Percentiles rank a stretch among this genome's conserved stretches.
Evolutionary conservation across 2,329 filamentous ascomycete species (phyloP).

Genomic region (Colletotrichum noveboracense): DNA sequence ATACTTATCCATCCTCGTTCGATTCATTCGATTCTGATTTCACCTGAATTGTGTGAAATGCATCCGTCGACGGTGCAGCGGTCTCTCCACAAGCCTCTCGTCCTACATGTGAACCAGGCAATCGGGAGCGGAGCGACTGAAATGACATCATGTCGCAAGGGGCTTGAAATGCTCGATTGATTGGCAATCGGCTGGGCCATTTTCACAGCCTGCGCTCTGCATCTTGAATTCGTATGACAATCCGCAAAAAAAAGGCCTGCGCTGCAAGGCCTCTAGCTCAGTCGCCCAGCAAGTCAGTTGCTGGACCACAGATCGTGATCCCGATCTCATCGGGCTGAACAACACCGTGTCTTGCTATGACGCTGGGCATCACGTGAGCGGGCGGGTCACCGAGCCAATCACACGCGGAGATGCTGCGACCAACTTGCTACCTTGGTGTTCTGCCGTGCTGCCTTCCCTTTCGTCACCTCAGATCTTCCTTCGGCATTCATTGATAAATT

Average conservation of each 20-base stretch:
- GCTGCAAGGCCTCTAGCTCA: background rate
- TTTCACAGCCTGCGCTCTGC: background rate
- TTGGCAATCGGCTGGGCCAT: background rate
- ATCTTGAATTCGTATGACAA: background rate
- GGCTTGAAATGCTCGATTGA: background rate
- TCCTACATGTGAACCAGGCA: background rate
- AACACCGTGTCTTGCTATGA: background rate
- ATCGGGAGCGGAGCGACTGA: background rate
- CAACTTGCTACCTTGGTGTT: background rate
- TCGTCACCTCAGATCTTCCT: background rate
- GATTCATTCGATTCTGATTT: background rate
- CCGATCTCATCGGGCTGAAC: background rate
- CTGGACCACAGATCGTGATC: background rate
- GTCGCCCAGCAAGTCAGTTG: background rate
- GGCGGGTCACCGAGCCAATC: slow-evolving; percentile 3
- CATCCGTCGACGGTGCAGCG: background rate
- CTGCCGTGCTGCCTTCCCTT: background rate
- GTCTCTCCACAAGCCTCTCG: background rate
- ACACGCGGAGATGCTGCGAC: background rate
- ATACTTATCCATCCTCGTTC: background rate
- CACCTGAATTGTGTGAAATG: background rate
- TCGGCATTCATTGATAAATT: background rate
- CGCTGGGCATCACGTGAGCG: slow-evolving; percentile 1
- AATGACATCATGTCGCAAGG: background rate
- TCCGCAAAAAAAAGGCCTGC: background rate